Conservation (phyloP, 768 basidiomycete genomes). For the Boletales sp. region DNA sequence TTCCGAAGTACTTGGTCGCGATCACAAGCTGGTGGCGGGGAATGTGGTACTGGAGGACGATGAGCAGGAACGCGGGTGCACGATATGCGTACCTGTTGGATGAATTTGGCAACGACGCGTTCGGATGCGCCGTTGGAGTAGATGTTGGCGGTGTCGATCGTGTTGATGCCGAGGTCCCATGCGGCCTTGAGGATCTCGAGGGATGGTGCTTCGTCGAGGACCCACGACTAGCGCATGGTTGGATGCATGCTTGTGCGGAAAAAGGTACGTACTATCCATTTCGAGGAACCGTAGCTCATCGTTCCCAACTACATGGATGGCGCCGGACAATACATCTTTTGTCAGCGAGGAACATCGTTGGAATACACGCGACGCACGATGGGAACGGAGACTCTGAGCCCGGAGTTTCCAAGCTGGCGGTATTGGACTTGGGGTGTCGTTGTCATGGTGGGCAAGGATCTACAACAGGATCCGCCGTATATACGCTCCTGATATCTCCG, state of each 20-base stretch:
- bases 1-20: constrained; percentile 24
- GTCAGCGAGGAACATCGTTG: too few relatives aligned
- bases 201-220: constrained; percentile 26
- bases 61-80: not conserved
- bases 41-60: constrained; percentile 23
- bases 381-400: constrained; percentile 33
- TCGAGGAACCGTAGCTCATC: constrained; percentile 24
- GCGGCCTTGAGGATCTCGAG: constrained; percentile 36
- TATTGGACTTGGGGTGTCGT: constrained; percentile 22
- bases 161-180: constrained; percentile 39
- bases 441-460: too few relatives aligned
- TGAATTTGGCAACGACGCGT: constrained; percentile 33
- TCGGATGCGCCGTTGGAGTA: constrained; percentile 39
- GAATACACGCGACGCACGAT: constrained; percentile 17
- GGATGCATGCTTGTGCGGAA: not conserved
- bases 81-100: constrained; percentile 23
- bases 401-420: constrained; percentile 30
- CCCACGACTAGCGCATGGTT: constrained; percentile 16
- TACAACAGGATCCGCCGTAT: too few relatives aligned
- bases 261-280: constrained; percentile 11
- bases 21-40: constrained; percentile 33
- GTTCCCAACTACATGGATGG: constrained; percentile 20
- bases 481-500: too few relatives aligned
- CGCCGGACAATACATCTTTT: too few relatives aligned
- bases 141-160: constrained; percentile 37